Percentiles rank a stretch among this genome's conserved stretches.
Conservation (phyloP, 495 filamentous ascomycete genomes). For the Bathelium albidoporum region DNA sequence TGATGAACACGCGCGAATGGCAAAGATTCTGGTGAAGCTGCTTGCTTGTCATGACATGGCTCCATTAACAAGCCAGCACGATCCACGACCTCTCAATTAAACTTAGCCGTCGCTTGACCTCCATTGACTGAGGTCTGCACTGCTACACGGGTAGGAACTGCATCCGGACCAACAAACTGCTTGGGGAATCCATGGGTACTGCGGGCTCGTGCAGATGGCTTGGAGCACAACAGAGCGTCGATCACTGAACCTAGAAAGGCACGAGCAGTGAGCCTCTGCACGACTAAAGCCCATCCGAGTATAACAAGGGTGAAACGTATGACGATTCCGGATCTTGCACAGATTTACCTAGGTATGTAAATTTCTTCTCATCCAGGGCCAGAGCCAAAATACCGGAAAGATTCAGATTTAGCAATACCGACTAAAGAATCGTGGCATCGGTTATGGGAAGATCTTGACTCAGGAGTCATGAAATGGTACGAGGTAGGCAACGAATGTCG, state of each 20-base stretch:
- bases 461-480: no score
- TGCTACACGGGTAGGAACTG: background rate
- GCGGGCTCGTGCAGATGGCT: background rate
- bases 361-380: background rate
- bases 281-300: background rate
- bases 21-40: background rate
- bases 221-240: background rate
- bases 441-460: background rate
- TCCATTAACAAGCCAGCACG: background rate
- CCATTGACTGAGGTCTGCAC: background rate
- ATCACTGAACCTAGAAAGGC: conserved; percentile 1
- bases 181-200: background rate
- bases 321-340: background rate
- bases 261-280: conserved; percentile 1
- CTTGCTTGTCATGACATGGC: background rate
- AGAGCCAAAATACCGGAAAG: background rate
- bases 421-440: background rate
- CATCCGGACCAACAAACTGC: background rate
- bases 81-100: background rate
- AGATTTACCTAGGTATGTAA: background rate
- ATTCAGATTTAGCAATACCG: background rate
- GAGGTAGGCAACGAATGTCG: no score
- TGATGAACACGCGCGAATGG: background rate
- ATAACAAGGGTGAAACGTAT: background rate
- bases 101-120: background rate